Base-by-base conservation (phyloP, 2,329 filamentous ascomycete genomes). In the Gremmenia infestans region DNA sequence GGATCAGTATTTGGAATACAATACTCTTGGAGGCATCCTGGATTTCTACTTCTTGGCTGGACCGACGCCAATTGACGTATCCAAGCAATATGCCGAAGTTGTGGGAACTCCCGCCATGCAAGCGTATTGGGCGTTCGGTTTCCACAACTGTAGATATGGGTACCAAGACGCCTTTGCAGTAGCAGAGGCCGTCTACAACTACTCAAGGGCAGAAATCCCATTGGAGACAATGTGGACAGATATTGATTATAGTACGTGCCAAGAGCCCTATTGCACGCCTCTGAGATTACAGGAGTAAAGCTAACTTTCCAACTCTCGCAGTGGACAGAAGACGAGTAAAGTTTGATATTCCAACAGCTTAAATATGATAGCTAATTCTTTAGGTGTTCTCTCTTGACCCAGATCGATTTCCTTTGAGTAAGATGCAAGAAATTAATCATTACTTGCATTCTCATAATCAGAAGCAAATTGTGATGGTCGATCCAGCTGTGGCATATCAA, bases 401-500 rank as follows among this genome's bases (percentile, higher is more conserved):
- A 0, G 76, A 83, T 2, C 74, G 85, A 35, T 89, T 85, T 66
- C 80, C 85, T 0, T 66, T 87, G 5, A 54, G 76, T 0, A 78
- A 80, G 68, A 80, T 91, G 75, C 83, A 81, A 39, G 79, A 87
- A 62, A 72, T 91, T 1, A 83, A 87, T 22, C 74, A 80, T 37
- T 81, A 86, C 22, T 77, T 94, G 0, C 88, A 91, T 65, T 69
- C 72, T 6, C 79, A 83, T 54, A 72, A 87, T 43, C 87, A 91
- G 68, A 80, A 87, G 48, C 89, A 89, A 60, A 79, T 90, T 32
- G 73, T 92, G 48, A 94, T 94, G 83, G 86, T 93, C 1, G 89
- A 94, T 62, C 86, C 87, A 2, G 82, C 83, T 1, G 76, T 79
- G 17, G 76, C 79, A 37, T 79, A 79, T 57, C 72, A 65, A 54